Percentiles rank a stretch among this genome's conserved stretches.
Evolutionary conservation across 768 basidiomycete genomes (phyloP).

Genomic region (Clitopilus passeckerianus): DNA sequence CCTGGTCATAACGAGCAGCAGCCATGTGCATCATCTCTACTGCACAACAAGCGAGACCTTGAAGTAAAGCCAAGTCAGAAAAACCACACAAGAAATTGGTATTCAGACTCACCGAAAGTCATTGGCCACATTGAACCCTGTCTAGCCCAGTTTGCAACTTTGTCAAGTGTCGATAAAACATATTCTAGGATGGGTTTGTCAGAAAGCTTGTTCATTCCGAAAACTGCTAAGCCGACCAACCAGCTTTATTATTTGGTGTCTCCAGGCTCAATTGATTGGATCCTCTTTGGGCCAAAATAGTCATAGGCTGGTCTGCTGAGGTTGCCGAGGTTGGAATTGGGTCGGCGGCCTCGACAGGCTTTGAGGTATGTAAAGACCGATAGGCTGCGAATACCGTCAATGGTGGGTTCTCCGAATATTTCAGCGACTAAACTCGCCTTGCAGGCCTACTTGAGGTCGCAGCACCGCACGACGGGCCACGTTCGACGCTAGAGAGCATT

Average conservation of each 20-base stretch:
- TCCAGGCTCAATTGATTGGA: slow-evolving; percentile 86
- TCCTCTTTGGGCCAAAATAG: slow-evolving; percentile 67
- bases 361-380: slow-evolving; percentile 56
- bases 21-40: slow-evolving; percentile 99
- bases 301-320: slow-evolving; percentile 54
- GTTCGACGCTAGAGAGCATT: slow-evolving; percentile 22
- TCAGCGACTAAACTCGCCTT: slow-evolving; percentile 24
- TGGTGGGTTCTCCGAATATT: neutral
- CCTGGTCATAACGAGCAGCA: slow-evolving; percentile 97
- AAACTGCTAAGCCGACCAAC: slow-evolving; percentile 33
- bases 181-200: slow-evolving; percentile 61
- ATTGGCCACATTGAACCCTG: slow-evolving; percentile 99
- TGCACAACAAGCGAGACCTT: slow-evolving; percentile 96
- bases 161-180: slow-evolving; percentile 93
- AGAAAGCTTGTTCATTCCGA: neutral
- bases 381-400: slow-evolving; percentile 24
- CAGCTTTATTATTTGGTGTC: slow-evolving; percentile 86
- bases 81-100: neutral
- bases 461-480: slow-evolving; percentile 40
- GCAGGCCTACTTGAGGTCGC: slow-evolving; percentile 37
- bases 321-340: slow-evolving; percentile 33
- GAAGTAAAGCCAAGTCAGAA: slow-evolving; percentile 1
- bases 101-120: slow-evolving; percentile 69
- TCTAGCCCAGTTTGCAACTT: slow-evolving; percentile 94
- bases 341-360: slow-evolving; percentile 33